Evolutionary conservation across 192 early-diverging fungal genomes (phyloP), one percentile per base, ranked within the genome.

Genomic region (Entomortierella lignicola): DNA sequence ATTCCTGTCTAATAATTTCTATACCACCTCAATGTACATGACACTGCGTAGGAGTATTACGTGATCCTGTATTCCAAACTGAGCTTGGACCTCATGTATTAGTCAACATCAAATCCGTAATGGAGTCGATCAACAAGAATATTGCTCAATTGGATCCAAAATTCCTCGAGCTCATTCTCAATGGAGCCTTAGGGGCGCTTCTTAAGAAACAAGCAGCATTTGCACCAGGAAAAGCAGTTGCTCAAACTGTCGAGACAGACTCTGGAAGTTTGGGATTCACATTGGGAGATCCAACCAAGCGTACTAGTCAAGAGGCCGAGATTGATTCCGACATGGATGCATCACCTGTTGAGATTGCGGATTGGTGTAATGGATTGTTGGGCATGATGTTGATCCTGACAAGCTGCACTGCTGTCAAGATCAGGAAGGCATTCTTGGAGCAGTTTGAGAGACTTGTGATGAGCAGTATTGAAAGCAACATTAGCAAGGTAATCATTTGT

Each of bases 51-150:
- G 82, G 77, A 11, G 79, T 85, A 15, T 44, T 88, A 7, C 83
- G 77, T 4, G 83, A 84, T 50, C 61, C 80, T 10, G 62, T 69
- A 30, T 86, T 81, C 48, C 80, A 89, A 55, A 59, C 44, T 12
- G 72, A 82, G 10, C 70, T 87, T n/a, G 83, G 77, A 21, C 81
- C 81, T 30, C 74, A 72, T 55, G 77, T 86, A 11, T 53, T 89
- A 1, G 59, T 87, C 25, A 86, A 77, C 7, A 52, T 89, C 31
- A 87, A 86, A 54, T 71, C 63, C 18, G 71, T 84, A 17, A 81
- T 86, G 62, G 81, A 83, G 31, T 48, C 66, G 11, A 47, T 87
- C 8, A 79, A 80, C 51, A 54, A 65, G 13, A 67, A 66, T 26
- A 61, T 39, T 34, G 27, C 6, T 1, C 32, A 55, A 13, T 42